Evolutionary conservation across 352 stramenopile genomes (phyloP), one percentile per base, ranked within the genome.

Genomic region (Blastocystis sp.): DNA sequence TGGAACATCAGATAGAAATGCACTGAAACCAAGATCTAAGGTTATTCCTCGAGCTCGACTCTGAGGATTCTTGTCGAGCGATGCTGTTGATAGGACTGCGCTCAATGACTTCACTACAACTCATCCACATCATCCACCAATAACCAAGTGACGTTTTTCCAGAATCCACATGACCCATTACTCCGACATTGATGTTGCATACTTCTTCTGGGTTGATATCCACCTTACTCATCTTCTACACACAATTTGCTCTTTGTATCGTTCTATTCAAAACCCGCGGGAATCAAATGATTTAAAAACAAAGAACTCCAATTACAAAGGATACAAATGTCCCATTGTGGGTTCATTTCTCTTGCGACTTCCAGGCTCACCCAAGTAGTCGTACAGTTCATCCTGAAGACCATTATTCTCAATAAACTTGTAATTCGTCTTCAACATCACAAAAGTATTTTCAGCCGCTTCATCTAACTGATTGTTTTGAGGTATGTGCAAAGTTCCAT

Each of bases 121-220:
- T 78, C 9, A 88, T 32, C n/a, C 4, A 49, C 24, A 93, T 43
- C 0, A 7, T 5, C 24, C 16, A 14, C 1, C 2, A 35, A 6
- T 14, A 42, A 88, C 65, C 89, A n/a, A 96, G 91, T 51, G 92
- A 93, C 75, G 96, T 99, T 91, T 99, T 99, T 61, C 97, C 97
- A 88, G 92, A 96, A 91, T 99, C 97, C 0, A 97, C 96, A 89
- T 99, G 97, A 37, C 97, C 97, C 78, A 99, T 89, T n/a, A 99
- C 93, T 69, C 96, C 96, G 6, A 99, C 92, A 89, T 99, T 99
- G 46, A 98, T 91, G 89, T 99, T 99, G 5, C 96, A 88, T 14
- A 91, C 83, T 63, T 80, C 69, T 87, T n/a, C 51, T 12, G 65
- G 77, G 37, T 87, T 73, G 0, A 87, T 58, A 29, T 75, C 24